These are phyloP conservation scores for Brassica hybrid DNA, from an alignment of 441 rosid species.

Conservation along the genomic window DNA sequence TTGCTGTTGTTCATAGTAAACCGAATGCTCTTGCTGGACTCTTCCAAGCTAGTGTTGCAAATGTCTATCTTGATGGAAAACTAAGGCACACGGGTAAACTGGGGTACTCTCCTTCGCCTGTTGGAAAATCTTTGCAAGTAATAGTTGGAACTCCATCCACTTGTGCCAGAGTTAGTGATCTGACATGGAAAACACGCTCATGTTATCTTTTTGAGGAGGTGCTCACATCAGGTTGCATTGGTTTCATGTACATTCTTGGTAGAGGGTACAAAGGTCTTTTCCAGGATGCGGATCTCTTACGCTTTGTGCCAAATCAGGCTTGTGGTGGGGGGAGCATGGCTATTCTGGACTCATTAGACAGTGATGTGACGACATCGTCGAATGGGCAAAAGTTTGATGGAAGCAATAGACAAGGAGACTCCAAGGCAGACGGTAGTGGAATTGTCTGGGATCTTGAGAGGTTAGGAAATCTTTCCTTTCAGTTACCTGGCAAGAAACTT, in stretches of 20 bases:
- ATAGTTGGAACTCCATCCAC: constrained; percentile 86
- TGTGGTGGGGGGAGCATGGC: constrained; percentile 99
- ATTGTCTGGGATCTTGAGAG: constrained; percentile 99
- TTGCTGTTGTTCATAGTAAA: constrained; percentile 99
- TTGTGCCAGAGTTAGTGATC: constrained; percentile 83
- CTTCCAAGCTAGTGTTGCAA: constrained; percentile 98
- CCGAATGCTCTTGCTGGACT: constrained; percentile 99
- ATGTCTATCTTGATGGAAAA: constrained; percentile 98
- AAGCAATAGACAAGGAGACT: constrained; percentile 75
- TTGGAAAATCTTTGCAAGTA: constrained; percentile 97
- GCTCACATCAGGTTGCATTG: constrained; percentile 95
- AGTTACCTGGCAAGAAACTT: constrained; percentile 98
- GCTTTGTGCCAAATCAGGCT: constrained; percentile 99
- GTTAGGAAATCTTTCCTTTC: constrained; percentile 82
- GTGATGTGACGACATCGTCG: constrained; percentile 71
- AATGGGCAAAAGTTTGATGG: constrained; percentile 74
- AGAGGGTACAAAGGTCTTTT: constrained; percentile 98
- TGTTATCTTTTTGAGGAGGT: constrained; percentile 99
- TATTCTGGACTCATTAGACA: constrained; percentile 90
- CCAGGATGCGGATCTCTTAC: constrained; percentile 95
- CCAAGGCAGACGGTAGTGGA: constrained; percentile 97
- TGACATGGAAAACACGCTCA: constrained; percentile 96
- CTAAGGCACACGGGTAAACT: constrained; percentile 97
- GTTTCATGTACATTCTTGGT: constrained; percentile 99
- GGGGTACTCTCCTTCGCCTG: constrained; percentile 99